Percentiles rank a stretch among this genome's conserved stretches.
Conservation (phyloP, 192 early-diverging fungal species). For the Podila horticola region DNA sequence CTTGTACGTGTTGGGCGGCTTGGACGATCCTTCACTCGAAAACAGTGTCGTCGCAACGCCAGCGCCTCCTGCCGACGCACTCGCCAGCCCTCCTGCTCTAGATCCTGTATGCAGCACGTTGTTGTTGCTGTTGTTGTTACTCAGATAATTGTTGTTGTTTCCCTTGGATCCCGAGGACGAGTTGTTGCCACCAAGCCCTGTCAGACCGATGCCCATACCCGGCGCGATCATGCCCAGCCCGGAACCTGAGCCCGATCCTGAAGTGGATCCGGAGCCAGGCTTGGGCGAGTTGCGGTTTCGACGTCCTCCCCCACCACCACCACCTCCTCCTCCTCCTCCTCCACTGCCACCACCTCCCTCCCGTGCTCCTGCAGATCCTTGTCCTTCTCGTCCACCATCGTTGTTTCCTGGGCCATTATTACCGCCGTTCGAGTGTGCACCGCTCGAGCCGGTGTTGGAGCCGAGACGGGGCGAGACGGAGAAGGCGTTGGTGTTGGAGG, state of each 20-base stretch:
- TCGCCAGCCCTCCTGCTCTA: not conserved
- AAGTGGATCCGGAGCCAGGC: not conserved
- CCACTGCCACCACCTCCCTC: not conserved
- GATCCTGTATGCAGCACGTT: too few species aligned
- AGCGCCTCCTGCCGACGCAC: not conserved
- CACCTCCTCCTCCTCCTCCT: not conserved
- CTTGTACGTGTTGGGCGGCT: constrained; percentile 10
- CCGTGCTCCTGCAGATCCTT: not conserved
- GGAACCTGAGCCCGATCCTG: constrained; percentile 4
- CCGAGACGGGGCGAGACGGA: constrained; percentile 38
- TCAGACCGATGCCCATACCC: not conserved
- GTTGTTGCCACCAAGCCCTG: constrained; percentile 8
- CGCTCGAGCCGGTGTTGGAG: not conserved
- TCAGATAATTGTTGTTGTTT: not conserved
- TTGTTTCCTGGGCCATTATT: not conserved
- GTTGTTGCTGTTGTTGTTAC: not conserved
- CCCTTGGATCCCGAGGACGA: not conserved
- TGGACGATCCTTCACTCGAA: not conserved
- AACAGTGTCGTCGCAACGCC: not conserved
- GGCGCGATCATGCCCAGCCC: constrained; percentile 2
- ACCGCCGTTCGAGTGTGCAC: not conserved
- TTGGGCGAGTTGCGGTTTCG: constrained; percentile 37
- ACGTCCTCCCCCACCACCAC: not conserved
- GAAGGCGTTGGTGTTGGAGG: constrained; percentile 32
- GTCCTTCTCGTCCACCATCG: not conserved